Evolutionary conservation across 1,139 yeast species (phyloP), one percentile per base, ranked within the genome.

Genomic region (Wickerhamiella pararugosa): DNA sequence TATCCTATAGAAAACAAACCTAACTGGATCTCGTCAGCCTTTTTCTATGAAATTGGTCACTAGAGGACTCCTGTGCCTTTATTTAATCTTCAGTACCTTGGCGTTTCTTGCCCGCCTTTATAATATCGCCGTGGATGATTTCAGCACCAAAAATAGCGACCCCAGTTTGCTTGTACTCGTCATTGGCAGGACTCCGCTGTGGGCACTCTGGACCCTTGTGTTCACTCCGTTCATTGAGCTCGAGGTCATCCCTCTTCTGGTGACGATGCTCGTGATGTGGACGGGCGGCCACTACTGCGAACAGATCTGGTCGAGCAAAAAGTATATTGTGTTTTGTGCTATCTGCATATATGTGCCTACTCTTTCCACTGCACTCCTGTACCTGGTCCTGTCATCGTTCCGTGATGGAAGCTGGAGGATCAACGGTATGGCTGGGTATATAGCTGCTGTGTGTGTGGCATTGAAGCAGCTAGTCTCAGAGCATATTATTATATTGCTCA

Each of bases 211-310:
- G 48, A 49, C 53, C 11, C 42, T 49, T 6, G 34, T 43, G 25
- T 48, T 52, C 7, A 44, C 52, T 7, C 39, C 43, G 21, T 40
- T 49, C 11, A 47, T 50, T 5, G 53, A 50, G 32, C 38, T 39
- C 8, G 45, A 44, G 32, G 9, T 47, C 9, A 21, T 49, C 6
- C 51, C 53, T 5, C 44, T 44, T 11, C 7, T 48, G 3, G 36
- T 48, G 4, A 32, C 48, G 5, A 9, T 47, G 6, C 26, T 47
- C 2, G 45, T 49, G 7, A 41, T 45, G 7, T 45, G 45, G 40
- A 50, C 49, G 5, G 53, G 51, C 5, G 53, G 53, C 5, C 39
- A 45, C 9, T 48, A 49, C 47, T 46, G 49, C 40, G 53, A 50
- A 39, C 38, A 43, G 33, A 40, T 42, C 8, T 50, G 53, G 52